Base-by-base conservation (phyloP, 2,329 filamentous ascomycete genomes). In the Paramyrothecium sp. region DNA sequence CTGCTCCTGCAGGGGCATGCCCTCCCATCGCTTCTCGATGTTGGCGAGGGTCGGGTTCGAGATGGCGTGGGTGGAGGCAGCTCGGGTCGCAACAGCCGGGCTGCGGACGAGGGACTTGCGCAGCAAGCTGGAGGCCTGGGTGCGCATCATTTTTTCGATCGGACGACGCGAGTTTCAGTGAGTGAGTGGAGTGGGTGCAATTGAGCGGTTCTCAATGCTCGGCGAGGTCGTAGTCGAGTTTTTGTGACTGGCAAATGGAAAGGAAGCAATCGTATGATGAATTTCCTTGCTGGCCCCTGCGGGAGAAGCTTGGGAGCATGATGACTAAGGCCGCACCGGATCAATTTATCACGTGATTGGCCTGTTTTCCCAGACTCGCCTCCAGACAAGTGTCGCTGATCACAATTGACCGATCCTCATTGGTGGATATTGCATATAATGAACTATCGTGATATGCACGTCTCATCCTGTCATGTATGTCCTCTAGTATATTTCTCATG, bases 1-100 rank as follows among this genome's bases (percentile, higher is more conserved):
- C 87, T 99, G 95, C 86, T 99, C 95, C 84, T 97, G 92, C 64
- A 95, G 92, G 59, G 94, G 93, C 91, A 98, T 93, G 63, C 83
- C 86, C 83, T 99, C 95, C 95, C 95, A 99, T 83, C 95, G 86
- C 89, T 97, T 97, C 88, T 99, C 95, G 73, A 99, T 98, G 81
- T 96, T 92, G 78, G 92, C 91, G 72, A 99, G 87, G 58, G 92
- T 97, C 68, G 96, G 95, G 83, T 97, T 98, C 73, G 93, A 96
- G 80, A 99, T 96, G 75, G 94, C 93, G 77, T 97, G 92, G 68
- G 90, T 90, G 69, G 89, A 86, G 70, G 85, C 80, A 72, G 80
- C 80, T 66, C 78, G 78, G 62, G 78, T 74, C 69, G 77, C 76
- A 68, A 79, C 73, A 69, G 79, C 74, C 68, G 77, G 75, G 75